Evolutionary conservation across 768 basidiomycete species (phyloP).

Genomic region (Tylopilus balloui): DNA sequence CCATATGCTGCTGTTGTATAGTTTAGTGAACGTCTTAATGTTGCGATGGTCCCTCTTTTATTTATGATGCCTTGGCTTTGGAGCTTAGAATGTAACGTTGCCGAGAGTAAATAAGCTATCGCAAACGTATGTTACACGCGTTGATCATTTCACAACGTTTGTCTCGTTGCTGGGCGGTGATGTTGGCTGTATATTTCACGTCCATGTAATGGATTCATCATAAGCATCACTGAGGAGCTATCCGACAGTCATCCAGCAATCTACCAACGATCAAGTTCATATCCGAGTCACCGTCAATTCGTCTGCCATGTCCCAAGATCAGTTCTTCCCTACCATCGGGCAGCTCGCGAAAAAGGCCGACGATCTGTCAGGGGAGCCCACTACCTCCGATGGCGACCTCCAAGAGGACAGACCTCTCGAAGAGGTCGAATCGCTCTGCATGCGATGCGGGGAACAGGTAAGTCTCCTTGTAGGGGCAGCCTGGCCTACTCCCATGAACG

Average conservation of each 20-base stretch:
- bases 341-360: conserved; percentile 50
- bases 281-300: neutral
- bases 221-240: too few species aligned
- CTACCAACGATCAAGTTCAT: too few species aligned
- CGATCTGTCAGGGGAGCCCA: conserved; percentile 24
- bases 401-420: conserved; percentile 55
- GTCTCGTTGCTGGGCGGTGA: too few species aligned
- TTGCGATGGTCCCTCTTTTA: neutral
- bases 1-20: conserved; percentile 20
- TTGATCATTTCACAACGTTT: too few species aligned
- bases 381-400: conserved; percentile 30
- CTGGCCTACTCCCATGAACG: neutral
- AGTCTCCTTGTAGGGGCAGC: conserved; percentile 20
- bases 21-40: conserved; percentile 14
- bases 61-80: neutral
- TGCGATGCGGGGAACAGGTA: conserved; percentile 90
- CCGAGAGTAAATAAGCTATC: too few species aligned
- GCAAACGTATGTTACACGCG: too few species aligned
- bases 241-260: too few species aligned
- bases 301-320: conserved; percentile 23
- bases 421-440: conserved; percentile 88
- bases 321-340: conserved; percentile 58
- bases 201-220: neutral
- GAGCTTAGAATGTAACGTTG: too few species aligned
- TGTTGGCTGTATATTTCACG: neutral